Base-by-base conservation (phyloP, 2,329 filamentous ascomycete genomes). In the Cryphonectria nitschkei region DNA sequence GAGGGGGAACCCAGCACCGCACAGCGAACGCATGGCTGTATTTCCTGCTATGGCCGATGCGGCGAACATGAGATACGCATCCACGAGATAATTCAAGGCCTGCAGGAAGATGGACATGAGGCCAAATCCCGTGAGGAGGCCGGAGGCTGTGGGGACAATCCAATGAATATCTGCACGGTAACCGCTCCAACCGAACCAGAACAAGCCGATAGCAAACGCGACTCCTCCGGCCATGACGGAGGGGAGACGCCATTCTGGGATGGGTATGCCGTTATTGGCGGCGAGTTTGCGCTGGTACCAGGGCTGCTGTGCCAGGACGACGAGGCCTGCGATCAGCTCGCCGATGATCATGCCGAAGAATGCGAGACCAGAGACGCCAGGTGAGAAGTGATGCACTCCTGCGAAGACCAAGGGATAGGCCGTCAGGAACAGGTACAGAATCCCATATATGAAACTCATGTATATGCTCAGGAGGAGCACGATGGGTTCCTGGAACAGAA, bases 341-440 rank as follows among this genome's bases (percentile, higher is more conserved):
- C 93, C 93, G 11, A 85, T 76, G 67, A 96, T 88, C 90, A 97
- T 93, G 68, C 94, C 94, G 76, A 97, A 93, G 79, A 94, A 97
- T 6, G 93, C 90, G 6, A 97, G 85, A 1, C 94, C 94, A 4
- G 90, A 87, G 26, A 93, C 81, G 70, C 94, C 94, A 1, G 85
- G 76, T 46, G 82, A 88, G 83, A 95, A 91, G 74, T 87, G 86
- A 79, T 97, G 92, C 5, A 94, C 85, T 39, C 85, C 84, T 73
- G 91, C 84, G 81, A 96, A 97, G 64, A 97, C 92, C 61, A 96
- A 87, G 0, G 92, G 91, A 76, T 97, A 97, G 0, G 93, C 92
- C 0, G 93, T 95, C 67, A 97, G 85, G 83, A 96, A 96, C 37
- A 95, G 89, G 77, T 96, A 97, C 0, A 97, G 87, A 0, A 96